A percentile compares a stretch with the other conserved stretches of the same genome.
These are phyloP conservation scores for Onygenales sp. DNA, from an alignment of 2,329 filamentous ascomycete species.

Conservation along the genomic window DNA sequence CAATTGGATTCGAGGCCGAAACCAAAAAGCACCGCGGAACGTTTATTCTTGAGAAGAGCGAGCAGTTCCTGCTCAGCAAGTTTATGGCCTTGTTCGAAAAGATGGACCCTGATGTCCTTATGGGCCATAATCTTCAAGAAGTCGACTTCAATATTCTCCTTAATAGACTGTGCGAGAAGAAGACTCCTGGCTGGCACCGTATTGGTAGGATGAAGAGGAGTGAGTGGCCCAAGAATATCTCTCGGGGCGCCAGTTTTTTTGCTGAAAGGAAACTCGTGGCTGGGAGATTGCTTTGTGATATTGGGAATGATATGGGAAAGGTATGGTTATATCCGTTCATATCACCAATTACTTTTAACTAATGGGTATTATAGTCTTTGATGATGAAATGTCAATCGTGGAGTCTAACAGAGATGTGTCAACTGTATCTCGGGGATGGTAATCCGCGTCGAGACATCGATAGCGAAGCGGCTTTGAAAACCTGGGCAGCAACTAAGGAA, in stretches of 20 bases:
- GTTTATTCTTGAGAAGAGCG: constrained; percentile 72
- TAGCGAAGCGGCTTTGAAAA: constrained; percentile 75
- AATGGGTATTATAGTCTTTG: constrained; percentile 47
- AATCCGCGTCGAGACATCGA: constrained; percentile 75
- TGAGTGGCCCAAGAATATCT: constrained; percentile 80
- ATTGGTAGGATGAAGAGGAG: constrained; percentile 76
- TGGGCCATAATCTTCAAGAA: constrained; percentile 94
- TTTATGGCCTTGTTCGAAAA: constrained; percentile 83
- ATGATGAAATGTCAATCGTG: constrained; percentile 98
- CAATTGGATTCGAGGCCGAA: constrained; percentile 74
- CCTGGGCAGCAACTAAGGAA: constrained; percentile 73
- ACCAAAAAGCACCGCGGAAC: constrained; percentile 65
- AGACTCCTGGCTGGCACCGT: constrained; percentile 87
- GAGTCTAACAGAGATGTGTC: constrained; percentile 97
- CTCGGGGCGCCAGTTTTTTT: constrained; percentile 81
- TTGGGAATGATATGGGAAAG: constrained; percentile 93
- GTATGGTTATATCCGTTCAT: constrained; percentile 18
- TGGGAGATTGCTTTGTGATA: constrained; percentile 82
- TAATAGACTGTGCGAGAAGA: constrained; percentile 78
- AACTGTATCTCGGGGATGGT: constrained; percentile 67
- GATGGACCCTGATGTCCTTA: constrained; percentile 83
- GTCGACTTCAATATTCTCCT: constrained; percentile 90
- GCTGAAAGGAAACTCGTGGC: constrained; percentile 83
- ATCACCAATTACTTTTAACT: constrained; percentile 12
- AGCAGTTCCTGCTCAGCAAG: constrained; percentile 74